Base-by-base conservation (phyloP, 1,284 basidiomycete species). In the Rhodotorula mucilaginosa region DNA sequence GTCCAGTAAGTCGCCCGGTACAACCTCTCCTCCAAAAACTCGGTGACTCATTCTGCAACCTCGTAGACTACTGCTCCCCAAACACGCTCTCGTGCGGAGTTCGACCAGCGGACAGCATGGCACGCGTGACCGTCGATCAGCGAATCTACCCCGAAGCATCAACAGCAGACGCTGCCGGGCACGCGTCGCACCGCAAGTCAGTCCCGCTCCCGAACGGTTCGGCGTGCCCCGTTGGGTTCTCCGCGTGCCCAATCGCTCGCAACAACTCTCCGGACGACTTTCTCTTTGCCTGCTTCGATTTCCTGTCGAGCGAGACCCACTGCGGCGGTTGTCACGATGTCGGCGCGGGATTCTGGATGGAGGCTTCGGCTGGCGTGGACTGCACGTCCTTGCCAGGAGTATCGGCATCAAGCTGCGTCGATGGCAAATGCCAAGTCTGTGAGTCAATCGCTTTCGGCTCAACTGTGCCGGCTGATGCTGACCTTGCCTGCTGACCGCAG, bases 251-350 rank as follows among this genome's bases (percentile, higher is more conserved):
- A 8, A 48, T 67, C 51, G 34, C 64, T 18, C 47, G 51, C 23
- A 29, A 57, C 12, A 61, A 23, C 7, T 15, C 57, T 0, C 58
- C 15, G 2, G 51, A 39, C 21, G 62, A 61, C 3, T 65, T 49
- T 61, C 59, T 70, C 6, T 58, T 69, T 18, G 62, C 65, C 19
- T 73, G 71, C 58, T 64, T 70, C 49, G 68, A 73, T 62, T 58
- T 52, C 4, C 19, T 19, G 15, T 39, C 54, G 18, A 61, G 57
- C 31, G 44, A 59, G 48, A 66, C 61, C 5, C 71, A 73, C 54
- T 73, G 71, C 49, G 71, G 71, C 8, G 71, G 71, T 5, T 73
- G 71, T 47, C 58, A 65, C 6, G 21, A 49, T 23, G 48, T 61
- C 15, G 65, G 56, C 0, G 62, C 52, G 10, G 65, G 65, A 21